Percentiles rank a stretch among this genome's conserved stretches.
These are phyloP conservation scores for Didymella pinodella DNA, from an alignment of 2,329 filamentous ascomycete genomes.

Conservation along the genomic window DNA sequence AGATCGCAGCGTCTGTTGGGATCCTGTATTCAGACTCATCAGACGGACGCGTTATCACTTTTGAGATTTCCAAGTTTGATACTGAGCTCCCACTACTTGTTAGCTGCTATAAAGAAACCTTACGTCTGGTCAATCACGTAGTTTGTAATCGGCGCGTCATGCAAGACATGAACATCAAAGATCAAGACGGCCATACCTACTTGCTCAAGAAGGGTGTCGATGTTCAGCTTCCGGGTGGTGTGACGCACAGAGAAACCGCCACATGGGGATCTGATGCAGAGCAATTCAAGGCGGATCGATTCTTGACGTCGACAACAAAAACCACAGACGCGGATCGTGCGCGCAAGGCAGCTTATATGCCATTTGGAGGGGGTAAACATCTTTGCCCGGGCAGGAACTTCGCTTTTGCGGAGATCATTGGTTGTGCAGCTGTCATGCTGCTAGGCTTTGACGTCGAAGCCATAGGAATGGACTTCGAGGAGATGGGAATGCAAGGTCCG, in stretches of 20 bases:
- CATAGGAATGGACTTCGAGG: not conserved
- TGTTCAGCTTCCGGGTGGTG: constrained; percentile 1
- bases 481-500: not conserved
- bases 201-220: constrained; percentile 1
- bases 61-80: not conserved
- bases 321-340: not conserved
- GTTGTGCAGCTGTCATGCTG: constrained; percentile 1
- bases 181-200: not conserved
- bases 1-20: not conserved
- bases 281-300: not conserved
- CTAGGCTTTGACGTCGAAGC: constrained; percentile 6
- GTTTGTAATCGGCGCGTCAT: constrained; percentile 3
- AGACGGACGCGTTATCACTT: not conserved
- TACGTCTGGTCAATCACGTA: not conserved
- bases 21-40: not conserved
- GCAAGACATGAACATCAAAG: not conserved
- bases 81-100: not conserved
- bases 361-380: constrained; percentile 1
- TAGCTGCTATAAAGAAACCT: not conserved
- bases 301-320: not conserved
- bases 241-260: not conserved
- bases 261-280: not conserved
- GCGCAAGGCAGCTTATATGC: constrained; percentile 2
- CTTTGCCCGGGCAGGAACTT: constrained; percentile 5
- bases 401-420: constrained; percentile 5